phyloP scores from a whole-genome alignment of 2,329 filamentous ascomycete species.

The Calonectria crousiana region DNA sequence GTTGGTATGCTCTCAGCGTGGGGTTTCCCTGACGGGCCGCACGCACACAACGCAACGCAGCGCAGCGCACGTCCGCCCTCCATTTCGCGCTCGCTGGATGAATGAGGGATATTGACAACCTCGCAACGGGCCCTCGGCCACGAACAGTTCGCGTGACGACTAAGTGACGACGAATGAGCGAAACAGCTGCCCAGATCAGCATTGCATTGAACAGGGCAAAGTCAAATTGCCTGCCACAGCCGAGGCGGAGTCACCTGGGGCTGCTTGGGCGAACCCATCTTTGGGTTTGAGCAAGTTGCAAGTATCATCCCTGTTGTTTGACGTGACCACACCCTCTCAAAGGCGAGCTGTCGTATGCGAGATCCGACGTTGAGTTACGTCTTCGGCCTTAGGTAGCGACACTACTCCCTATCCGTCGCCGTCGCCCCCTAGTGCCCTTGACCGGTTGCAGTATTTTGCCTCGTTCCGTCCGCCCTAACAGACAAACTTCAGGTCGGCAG shows the following conservation, averaged over 20 bases:
- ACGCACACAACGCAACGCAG: slow-evolving; percentile 26
- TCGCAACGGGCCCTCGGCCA: slow-evolving; percentile 8
- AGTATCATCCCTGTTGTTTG: slow-evolving; percentile 14
- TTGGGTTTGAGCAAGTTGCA: slow-evolving; percentile 3
- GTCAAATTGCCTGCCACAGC: slow-evolving; percentile 4
- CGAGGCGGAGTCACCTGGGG: background rate
- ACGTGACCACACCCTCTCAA: slow-evolving; percentile 5
- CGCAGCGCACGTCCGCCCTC: background rate
- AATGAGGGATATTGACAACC: slow-evolving; percentile 23
- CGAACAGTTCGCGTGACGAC: slow-evolving; percentile 19
- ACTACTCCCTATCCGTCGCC: background rate
- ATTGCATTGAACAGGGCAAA: background rate
- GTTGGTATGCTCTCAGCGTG: slow-evolving; percentile 33
- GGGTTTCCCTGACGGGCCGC: slow-evolving; percentile 28
- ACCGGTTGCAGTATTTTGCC: background rate
- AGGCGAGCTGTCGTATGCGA: slow-evolving; percentile 11
- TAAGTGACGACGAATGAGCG: slow-evolving; percentile 16
- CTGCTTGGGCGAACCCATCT: background rate
- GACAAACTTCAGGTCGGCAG: background rate
- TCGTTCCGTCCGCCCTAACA: background rate
- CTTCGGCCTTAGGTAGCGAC: background rate
- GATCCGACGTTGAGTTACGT: slow-evolving; percentile 14
- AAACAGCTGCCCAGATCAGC: background rate
- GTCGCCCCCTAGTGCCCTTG: background rate
- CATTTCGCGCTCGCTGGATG: background rate